phyloP scores from a whole-genome alignment of 108 stramenopile genomes.

The Cyclotella choctawhatcheeana region DNA sequence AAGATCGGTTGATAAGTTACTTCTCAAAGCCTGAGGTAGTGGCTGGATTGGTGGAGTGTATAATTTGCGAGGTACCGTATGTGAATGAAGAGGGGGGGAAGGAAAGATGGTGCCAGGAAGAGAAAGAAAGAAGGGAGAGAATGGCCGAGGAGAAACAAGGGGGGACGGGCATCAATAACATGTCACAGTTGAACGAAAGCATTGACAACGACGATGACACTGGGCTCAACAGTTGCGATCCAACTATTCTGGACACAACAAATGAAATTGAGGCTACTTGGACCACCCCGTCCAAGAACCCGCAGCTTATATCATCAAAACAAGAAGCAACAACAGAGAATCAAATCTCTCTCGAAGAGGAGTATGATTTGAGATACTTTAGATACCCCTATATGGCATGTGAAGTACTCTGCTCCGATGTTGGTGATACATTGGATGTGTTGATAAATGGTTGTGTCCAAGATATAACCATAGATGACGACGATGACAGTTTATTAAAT shows the following conservation, averaged over 20 bases:
- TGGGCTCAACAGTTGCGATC: neutral
- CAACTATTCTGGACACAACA: slow-evolving; percentile 6
- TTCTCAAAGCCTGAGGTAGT: slow-evolving; percentile 78
- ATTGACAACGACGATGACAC: no score
- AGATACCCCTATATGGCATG: slow-evolving; percentile 97
- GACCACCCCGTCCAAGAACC: slow-evolving; percentile 5
- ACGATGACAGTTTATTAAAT: slow-evolving; percentile 30
- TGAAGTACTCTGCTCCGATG: slow-evolving; percentile 95
- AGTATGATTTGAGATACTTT: slow-evolving; percentile 55
- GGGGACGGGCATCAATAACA: no score
- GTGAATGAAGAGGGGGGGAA: slow-evolving; percentile 1
- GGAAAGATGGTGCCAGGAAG: slow-evolving; percentile 31
- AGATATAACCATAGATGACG: slow-evolving; percentile 35
- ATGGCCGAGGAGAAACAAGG: neutral
- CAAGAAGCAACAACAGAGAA: slow-evolving; percentile 17
- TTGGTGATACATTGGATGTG: slow-evolving; percentile 75
- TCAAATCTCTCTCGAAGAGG: slow-evolving; percentile 41
- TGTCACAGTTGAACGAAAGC: no score
- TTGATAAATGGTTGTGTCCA: slow-evolving; percentile 79
- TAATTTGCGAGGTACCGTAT: slow-evolving; percentile 40
- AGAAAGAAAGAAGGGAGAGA: slow-evolving; percentile 25
- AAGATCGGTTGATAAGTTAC: slow-evolving; percentile 86
- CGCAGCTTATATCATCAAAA: neutral
- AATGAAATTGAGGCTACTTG: slow-evolving; percentile 13
- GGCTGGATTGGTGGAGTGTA: slow-evolving; percentile 75